A percentile compares a stretch with the other conserved stretches of the same genome.
phyloP scores from a whole-genome alignment of 2,329 filamentous ascomycete genomes.

The Fusarium clavum region DNA sequence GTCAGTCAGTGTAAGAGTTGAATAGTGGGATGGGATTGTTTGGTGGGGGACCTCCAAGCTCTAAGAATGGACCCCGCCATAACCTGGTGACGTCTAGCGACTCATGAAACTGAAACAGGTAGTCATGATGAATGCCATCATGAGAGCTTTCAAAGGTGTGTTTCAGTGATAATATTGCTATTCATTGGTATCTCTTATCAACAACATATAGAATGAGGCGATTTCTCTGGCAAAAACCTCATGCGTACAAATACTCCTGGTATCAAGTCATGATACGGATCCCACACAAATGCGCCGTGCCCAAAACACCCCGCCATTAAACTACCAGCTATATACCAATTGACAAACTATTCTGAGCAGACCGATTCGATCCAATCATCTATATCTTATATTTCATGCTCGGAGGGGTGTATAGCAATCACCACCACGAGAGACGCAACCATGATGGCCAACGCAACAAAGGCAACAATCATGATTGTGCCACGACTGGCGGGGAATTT shows the following conservation, averaged over 20 bases:
- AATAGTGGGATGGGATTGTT: conserved; percentile 27
- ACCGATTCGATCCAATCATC: not conserved
- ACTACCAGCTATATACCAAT: not conserved
- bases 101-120: conserved; percentile 10
- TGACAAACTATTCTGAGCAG: not conserved
- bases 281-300: conserved; percentile 20
- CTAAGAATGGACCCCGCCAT: conserved; percentile 39
- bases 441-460: conserved; percentile 73
- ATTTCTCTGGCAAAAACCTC: not conserved
- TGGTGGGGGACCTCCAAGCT: conserved; percentile 23
- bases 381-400: conserved; percentile 31
- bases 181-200: not conserved
- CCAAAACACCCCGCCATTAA: conserved; percentile 7
- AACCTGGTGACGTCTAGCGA: conserved; percentile 20
- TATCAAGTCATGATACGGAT: conserved; percentile 36
- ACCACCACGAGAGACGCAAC: conserved; percentile 69
- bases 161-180: not conserved
- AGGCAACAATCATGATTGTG: conserved; percentile 76
- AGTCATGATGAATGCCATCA: conserved; percentile 20
- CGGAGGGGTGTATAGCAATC: conserved; percentile 62
- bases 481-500: conserved; percentile 84
- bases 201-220: not conserved
- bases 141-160: not conserved
- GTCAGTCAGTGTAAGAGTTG: conserved; percentile 23
- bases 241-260: conserved; percentile 6